A percentile compares a stretch with the other conserved stretches of the same genome.
phyloP scores from a whole-genome alignment of 2,329 filamentous ascomycete species.

The Rhynchosporium agropyri region DNA sequence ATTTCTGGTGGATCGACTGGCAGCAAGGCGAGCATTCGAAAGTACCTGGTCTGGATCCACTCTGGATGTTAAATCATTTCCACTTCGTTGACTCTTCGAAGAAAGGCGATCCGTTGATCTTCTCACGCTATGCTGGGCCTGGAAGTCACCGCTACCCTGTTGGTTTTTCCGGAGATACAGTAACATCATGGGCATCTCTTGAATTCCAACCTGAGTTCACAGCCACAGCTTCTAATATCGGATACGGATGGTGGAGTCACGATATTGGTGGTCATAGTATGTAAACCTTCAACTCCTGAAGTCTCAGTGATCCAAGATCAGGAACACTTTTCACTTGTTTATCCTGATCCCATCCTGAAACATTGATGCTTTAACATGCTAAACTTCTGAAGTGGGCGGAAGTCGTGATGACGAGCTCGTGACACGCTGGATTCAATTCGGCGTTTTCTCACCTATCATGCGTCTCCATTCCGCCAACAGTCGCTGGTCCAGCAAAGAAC shows the following conservation, averaged over 20 bases:
- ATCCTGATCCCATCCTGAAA: too few relatives aligned
- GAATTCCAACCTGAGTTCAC: slow-evolving; percentile 69
- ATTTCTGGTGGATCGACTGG: slow-evolving; percentile 73
- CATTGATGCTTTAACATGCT: too few relatives aligned
- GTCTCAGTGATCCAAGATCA: too few relatives aligned
- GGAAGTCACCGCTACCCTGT: slow-evolving; percentile 66
- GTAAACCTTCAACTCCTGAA: too few relatives aligned
- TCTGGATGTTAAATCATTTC: slow-evolving; percentile 68
- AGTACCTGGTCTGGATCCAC: slow-evolving; percentile 60
- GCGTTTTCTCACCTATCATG: slow-evolving; percentile 62
- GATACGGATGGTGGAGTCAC: slow-evolving; percentile 70
- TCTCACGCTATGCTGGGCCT: slow-evolving; percentile 64
- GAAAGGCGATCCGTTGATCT: slow-evolving; percentile 53
- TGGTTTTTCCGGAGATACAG: slow-evolving; percentile 65
- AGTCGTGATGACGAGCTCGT: slow-evolving; percentile 59
- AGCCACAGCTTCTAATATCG: slow-evolving; percentile 66
- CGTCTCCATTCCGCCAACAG: slow-evolving; percentile 62
- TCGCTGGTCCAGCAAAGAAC: slow-evolving; percentile 62
- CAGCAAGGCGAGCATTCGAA: slow-evolving; percentile 61
- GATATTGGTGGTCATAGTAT: slow-evolving; percentile 64
- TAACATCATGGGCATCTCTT: slow-evolving; percentile 62
- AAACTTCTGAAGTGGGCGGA: slow-evolving; percentile 45
- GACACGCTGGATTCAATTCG: slow-evolving; percentile 63
- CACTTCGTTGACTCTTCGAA: slow-evolving; percentile 58
- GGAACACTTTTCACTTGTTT: too few relatives aligned